Conservation (phyloP, 768 basidiomycete genomes). For the Suillus occidentalis region DNA sequence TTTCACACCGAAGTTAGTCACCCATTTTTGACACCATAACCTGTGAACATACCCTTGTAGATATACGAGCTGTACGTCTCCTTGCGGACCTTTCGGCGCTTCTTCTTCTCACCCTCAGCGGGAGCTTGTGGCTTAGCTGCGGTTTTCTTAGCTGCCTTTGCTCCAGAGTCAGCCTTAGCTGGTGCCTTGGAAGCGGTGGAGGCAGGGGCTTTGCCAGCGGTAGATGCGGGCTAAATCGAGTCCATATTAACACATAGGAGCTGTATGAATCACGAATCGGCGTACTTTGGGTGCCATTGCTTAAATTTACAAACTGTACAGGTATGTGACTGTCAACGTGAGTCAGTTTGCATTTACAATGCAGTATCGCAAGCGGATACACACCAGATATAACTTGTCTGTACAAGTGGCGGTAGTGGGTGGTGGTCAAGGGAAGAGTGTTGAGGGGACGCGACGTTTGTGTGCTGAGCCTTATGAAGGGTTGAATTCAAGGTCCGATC, state of each 20-base stretch:
- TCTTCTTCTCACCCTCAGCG: slow-evolving; percentile 73
- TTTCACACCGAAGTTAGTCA: slow-evolving; percentile 21
- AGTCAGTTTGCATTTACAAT: slow-evolving; percentile 15
- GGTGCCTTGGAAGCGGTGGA: slow-evolving; percentile 64
- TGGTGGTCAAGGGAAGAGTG: slow-evolving; percentile 33
- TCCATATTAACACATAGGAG: slow-evolving; percentile 17
- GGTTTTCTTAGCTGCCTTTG: slow-evolving; percentile 60
- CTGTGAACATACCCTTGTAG: slow-evolving; percentile 59
- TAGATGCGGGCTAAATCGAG: slow-evolving; percentile 39
- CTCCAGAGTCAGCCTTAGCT: slow-evolving; percentile 41
- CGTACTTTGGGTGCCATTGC: slow-evolving; percentile 41
- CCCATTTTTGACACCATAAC: neutral
- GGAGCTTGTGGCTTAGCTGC: slow-evolving; percentile 53
- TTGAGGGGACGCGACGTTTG: slow-evolving; percentile 25
- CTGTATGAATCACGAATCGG: neutral
- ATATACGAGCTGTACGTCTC: slow-evolving; percentile 87
- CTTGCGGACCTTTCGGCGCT: slow-evolving; percentile 76
- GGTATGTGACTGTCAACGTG: slow-evolving; percentile 24
- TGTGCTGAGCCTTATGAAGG: slow-evolving; percentile 35
- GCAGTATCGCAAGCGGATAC: slow-evolving; percentile 11
- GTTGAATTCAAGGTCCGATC: slow-evolving; percentile 36
- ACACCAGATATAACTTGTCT: slow-evolving; percentile 24
- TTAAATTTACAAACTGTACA: slow-evolving; percentile 32
- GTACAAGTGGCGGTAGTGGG: slow-evolving; percentile 19
- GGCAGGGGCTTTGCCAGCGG: slow-evolving; percentile 41